Evolutionary conservation across 2,329 filamentous ascomycete genomes (phyloP), one percentile per base, ranked within the genome.

Genomic region (Verticillium longisporum): DNA sequence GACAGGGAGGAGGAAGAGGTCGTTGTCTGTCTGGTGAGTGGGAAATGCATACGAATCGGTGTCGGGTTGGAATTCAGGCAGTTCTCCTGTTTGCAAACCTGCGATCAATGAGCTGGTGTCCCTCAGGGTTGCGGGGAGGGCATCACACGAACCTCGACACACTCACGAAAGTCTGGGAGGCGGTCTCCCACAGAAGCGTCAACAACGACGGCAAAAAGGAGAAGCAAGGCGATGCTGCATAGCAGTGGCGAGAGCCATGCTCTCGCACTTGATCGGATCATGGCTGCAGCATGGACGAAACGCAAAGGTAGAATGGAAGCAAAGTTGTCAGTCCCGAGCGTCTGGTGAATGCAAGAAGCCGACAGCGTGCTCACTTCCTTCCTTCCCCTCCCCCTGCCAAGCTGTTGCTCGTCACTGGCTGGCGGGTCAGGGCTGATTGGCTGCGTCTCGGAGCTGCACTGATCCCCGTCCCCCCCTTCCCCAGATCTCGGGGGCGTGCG

Each of bases 111-210:
- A 64, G 62, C 61, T 59, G 36, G 18, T 10, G 55, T 36, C 38
- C 4, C 45, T 32, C 37, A 26, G 54, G 53, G 36, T 54, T 15
- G 11, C 58, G 32, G 32, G 9, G n/a, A 15, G 36, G 53, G 32
- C 54, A 38, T 71, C 41, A 74, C 41, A 74, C 78, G 65, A 79
- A 96, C 94, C 80, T 91, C 77, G 59, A 98, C 85, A 73, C 95
- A 99, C 74, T 92, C 82, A 71, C 82, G 84, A 73, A 99, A 99
- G 70, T 96, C 92, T 18, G 91, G 91, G 62, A 97, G 80, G 60
- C 86, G 83, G 74, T 99, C 95, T 66, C 95, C 95, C 57, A 87
- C 69, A 4, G 93, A 97, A 33, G 92, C 95, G 60, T 80, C 75
- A 15, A 79, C 80, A n/a, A 74, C 73, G 58, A 68, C 69, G 36